phyloP scores from a whole-genome alignment of 768 basidiomycete species.

The Mycena galopus region DNA sequence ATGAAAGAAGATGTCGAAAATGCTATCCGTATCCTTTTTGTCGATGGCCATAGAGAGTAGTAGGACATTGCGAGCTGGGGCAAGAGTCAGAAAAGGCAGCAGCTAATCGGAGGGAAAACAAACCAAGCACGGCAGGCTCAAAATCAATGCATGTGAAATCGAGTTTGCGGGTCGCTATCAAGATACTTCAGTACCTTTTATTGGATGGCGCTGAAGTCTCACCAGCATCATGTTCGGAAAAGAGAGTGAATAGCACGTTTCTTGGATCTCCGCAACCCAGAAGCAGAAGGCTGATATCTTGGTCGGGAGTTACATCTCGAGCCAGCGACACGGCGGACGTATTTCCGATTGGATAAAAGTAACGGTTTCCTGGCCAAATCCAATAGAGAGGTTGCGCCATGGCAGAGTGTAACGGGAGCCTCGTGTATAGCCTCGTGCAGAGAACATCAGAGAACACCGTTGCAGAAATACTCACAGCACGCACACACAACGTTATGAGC shows the following conservation, averaged over 20 bases:
- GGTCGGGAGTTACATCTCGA: slow-evolving; percentile 60
- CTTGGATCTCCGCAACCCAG: slow-evolving; percentile 73
- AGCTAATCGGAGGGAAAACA: slow-evolving; percentile 7
- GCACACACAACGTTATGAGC: too few relatives aligned
- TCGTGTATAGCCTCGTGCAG: too few relatives aligned
- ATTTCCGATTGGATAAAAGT: slow-evolving; percentile 74
- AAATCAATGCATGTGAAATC: slow-evolving; percentile 68
- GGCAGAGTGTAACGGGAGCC: not conserved
- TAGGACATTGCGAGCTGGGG: slow-evolving; percentile 62
- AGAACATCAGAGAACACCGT: too few relatives aligned
- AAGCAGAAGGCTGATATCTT: slow-evolving; percentile 60
- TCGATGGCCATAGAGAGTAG: slow-evolving; percentile 60
- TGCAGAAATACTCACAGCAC: too few relatives aligned
- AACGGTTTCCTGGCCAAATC: slow-evolving; percentile 60
- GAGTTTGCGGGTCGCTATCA: slow-evolving; percentile 45
- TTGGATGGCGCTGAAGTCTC: not conserved
- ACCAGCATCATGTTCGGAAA: slow-evolving; percentile 45
- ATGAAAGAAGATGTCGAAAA: slow-evolving; percentile 65
- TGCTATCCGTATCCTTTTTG: slow-evolving; percentile 31
- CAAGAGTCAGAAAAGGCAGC: not conserved
- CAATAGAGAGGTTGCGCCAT: slow-evolving; percentile 60
- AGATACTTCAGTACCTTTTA: not conserved
- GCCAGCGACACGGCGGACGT: slow-evolving; percentile 67
- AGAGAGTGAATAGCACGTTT: slow-evolving; percentile 64
- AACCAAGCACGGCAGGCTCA: slow-evolving; percentile 61